Evolutionary conservation across 2,329 filamentous ascomycete species (phyloP), one percentile per base, ranked within the genome.

Genomic region (Penicillium hesseltinei): DNA sequence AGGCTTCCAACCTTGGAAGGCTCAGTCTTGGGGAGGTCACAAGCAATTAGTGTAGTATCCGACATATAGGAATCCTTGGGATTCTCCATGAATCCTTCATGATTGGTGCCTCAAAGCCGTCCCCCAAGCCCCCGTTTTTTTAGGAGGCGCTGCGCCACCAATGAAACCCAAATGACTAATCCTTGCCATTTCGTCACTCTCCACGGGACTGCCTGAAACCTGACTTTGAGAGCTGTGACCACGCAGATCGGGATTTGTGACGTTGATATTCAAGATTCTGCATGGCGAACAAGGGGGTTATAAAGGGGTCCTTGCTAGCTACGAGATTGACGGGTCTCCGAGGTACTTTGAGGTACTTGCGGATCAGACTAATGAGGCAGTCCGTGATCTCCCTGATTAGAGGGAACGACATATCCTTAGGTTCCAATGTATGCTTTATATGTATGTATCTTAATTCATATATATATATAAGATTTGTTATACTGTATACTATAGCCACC

Each of bases 131-230:
- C 23, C 38, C 21, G 19, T 17, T 31, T 49, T 40, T 49, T 42
- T 27, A 19, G 9, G 31, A 36, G 45, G 31, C 38, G 46, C 31
- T 27, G 39, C 47, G 53, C 53, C 53, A 44, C 53, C 29, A 50
- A 54, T 45, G 50, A 45, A 25, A 52, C 39, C 9, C 19, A n/a
- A 29, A 49, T 51, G 53, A 56, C 39, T 56, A 51, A 56, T 45
- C 50, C n/a, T 36, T 33, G 33, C 47, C 13, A 56, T 51, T 56
- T 51, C 53, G 53, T 56, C 53, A 56, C 40, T 51, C 13, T 44
- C 42, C 43, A 45, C 17, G 10, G 43, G 29, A 33, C 27, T 29
- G 23, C 5, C 17, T 44, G 50, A 52, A 52, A 52, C 39, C 29
- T 44, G 49, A 21, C 29, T 29, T 21, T 45, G 6, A 31, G n/a